These are phyloP conservation scores for Tubosaeta sp. DNA, from an alignment of 768 basidiomycete species.

Conservation along the genomic window DNA sequence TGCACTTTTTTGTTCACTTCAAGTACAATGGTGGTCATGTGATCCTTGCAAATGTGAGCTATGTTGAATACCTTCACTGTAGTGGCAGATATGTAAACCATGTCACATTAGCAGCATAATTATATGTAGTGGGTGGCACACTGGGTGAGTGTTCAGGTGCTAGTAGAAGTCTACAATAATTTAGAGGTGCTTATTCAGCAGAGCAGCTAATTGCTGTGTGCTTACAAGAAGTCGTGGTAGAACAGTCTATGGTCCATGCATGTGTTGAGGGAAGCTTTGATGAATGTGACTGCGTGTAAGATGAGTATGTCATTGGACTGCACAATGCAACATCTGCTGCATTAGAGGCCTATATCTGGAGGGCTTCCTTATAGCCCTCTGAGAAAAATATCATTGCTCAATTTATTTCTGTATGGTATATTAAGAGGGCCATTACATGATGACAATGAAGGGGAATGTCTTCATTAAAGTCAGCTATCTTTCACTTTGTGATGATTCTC, in stretches of 20 bases:
- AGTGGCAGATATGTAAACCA: too few species aligned
- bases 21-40: too few species aligned
- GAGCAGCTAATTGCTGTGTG: slow-evolving; percentile 6
- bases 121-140: background rate
- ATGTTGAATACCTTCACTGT: too few species aligned
- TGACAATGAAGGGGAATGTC: too few species aligned
- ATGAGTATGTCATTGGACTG: slow-evolving; percentile 7
- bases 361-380: background rate
- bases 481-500: too few species aligned
- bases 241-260: slow-evolving; percentile 19
- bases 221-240: slow-evolving; percentile 1
- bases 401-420: slow-evolving; percentile 11
- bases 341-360: background rate
- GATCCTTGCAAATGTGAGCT: too few species aligned
- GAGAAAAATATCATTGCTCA: slow-evolving; percentile 11
- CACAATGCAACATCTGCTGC: slow-evolving; percentile 5
- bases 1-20: too few species aligned
- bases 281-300: slow-evolving; percentile 12
- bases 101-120: too few species aligned
- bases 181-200: background rate
- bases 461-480: too few species aligned
- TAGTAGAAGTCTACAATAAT: background rate
- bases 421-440: background rate
- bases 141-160: background rate
- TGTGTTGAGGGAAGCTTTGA: slow-evolving; percentile 14